Base-by-base conservation (phyloP, 2,329 filamentous ascomycete genomes). In the Cladosporium velox region DNA sequence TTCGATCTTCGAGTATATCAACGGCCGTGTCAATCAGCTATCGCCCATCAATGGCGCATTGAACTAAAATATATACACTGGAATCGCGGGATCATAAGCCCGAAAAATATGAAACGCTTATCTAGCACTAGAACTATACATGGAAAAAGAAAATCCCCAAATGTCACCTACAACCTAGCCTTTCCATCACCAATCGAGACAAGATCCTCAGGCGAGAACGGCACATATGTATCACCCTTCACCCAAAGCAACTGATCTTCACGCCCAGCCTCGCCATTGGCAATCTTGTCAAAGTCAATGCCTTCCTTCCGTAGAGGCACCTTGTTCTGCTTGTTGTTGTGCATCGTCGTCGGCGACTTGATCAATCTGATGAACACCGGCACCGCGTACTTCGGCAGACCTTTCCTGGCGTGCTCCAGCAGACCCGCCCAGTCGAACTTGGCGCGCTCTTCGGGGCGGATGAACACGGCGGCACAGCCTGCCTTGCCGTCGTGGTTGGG, bases 231-330 rank as follows among this genome's bases (percentile, higher is more conserved):
- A 2, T 80, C 82, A 28, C 82, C 79, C n/a, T 78, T 78, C 67
- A 83, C 73, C 84, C 84, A 87, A 32, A 83, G 74, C 41, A 87
- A 74, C n/a, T 73, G 76, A 75, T 87, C 82, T 28, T 74, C 74
- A 55, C 73, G 72, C 0, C 79, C 78, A n/a, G 77, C 80, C 11
- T 75, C 73, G 10, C 81, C 82, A 67, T 83, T 81, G 15, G 74
- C 79, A 21, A 83, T 75, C 76, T 93, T 91, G 80, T 99, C 95
- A 66, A 91, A 83, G 65, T 99, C 92, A 67, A 99, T 96, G 64
- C 98, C 93, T 79, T 99, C 92, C 65, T 88, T 90, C 57, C 95
- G 86, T 64, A 98, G 76, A 0, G 95, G 95, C 15, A 99, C 94
- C 0, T 93, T 93, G 74, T 92, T 91, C 78, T 92, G 90, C 79